phyloP scores from a whole-genome alignment of 768 basidiomycete genomes.

The Leccinum aurantiacum region DNA sequence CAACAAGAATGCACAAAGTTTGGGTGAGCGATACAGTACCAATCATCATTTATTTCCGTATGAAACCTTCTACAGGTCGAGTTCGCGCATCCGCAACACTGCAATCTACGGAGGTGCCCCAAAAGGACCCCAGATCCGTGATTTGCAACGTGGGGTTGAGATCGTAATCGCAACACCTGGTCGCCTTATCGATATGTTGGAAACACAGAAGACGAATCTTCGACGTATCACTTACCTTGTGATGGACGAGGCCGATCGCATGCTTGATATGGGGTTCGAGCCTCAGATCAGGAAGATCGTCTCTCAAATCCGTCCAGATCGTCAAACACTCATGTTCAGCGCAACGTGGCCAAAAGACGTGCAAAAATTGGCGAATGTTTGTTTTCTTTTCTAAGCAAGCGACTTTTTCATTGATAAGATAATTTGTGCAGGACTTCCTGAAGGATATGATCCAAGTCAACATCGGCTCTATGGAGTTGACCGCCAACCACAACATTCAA shows the following conservation, averaged over 20 bases:
- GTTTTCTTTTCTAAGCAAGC: slow-evolving; percentile 10
- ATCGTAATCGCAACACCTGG: slow-evolving; percentile 99
- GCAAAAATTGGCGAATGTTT: slow-evolving; percentile 89
- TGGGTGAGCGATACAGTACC: slow-evolving; percentile 53
- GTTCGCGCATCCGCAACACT: slow-evolving; percentile 96
- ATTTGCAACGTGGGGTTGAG: slow-evolving; percentile 95
- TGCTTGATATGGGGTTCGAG: slow-evolving; percentile 99
- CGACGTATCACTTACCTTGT: slow-evolving; percentile 96
- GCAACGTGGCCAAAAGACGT: slow-evolving; percentile 99
- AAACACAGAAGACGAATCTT: slow-evolving; percentile 93
- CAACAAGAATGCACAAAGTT: slow-evolving; percentile 99
- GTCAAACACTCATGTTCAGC: slow-evolving; percentile 99
- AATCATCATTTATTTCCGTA: not conserved
- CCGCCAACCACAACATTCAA: slow-evolving; percentile 96
- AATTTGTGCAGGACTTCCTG: slow-evolving; percentile 74
- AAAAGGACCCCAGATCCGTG: slow-evolving; percentile 97
- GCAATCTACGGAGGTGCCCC: slow-evolving; percentile 99
- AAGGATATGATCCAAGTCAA: slow-evolving; percentile 98
- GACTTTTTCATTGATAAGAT: slow-evolving; percentile 2
- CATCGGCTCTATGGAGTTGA: slow-evolving; percentile 97
- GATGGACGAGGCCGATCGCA: slow-evolving; percentile 99
- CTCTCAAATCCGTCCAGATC: slow-evolving; percentile 94
- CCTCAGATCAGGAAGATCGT: slow-evolving; percentile 99
- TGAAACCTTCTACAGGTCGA: slow-evolving; percentile 48
- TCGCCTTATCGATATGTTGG: slow-evolving; percentile 98